A percentile compares a stretch with the other conserved stretches of the same genome.
phyloP scores from a whole-genome alignment of 192 early-diverging fungal genomes.

The Linnemannia elongata region DNA sequence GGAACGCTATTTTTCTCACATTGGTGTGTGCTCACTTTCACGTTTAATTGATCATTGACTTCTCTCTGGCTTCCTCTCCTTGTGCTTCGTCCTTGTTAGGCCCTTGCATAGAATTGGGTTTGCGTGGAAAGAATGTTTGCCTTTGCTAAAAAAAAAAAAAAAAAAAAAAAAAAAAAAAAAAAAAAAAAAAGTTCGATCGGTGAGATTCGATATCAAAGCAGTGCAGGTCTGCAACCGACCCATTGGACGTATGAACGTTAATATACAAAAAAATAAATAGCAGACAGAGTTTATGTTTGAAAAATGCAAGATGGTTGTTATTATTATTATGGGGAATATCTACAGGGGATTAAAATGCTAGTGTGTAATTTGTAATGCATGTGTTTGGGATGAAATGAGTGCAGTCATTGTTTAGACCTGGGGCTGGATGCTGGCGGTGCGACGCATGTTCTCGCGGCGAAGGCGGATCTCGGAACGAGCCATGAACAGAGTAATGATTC shows the following conservation, averaged over 20 bases:
- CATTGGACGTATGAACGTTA: neutral
- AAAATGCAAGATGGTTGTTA: neutral
- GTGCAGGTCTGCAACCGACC: neutral
- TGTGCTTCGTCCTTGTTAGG: no score
- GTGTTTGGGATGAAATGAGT: neutral
- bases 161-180: no score
- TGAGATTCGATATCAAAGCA: neutral
- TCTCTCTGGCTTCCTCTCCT: no score
- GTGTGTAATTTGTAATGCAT: neutral
- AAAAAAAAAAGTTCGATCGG: neutral
- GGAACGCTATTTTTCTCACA: no score
- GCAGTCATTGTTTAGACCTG: neutral
- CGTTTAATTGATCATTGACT: no score
- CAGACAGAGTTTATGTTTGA: neutral
- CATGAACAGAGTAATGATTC: conserved; percentile 25
- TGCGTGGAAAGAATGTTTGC: neutral
- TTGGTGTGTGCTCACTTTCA: no score
- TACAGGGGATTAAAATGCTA: conserved; percentile 5
- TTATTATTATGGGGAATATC: neutral
- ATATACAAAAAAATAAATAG: neutral
- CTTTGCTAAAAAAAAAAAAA: no score
- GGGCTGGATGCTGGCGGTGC: conserved; percentile 16
- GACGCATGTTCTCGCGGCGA: conserved; percentile 51
- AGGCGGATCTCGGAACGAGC: conserved; percentile 51
- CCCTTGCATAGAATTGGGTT: no score